A percentile compares a stretch with the other conserved stretches of the same genome.
phyloP scores from a whole-genome alignment of 2,329 filamentous ascomycete genomes.

The Aspergillus pseudonomiae region DNA sequence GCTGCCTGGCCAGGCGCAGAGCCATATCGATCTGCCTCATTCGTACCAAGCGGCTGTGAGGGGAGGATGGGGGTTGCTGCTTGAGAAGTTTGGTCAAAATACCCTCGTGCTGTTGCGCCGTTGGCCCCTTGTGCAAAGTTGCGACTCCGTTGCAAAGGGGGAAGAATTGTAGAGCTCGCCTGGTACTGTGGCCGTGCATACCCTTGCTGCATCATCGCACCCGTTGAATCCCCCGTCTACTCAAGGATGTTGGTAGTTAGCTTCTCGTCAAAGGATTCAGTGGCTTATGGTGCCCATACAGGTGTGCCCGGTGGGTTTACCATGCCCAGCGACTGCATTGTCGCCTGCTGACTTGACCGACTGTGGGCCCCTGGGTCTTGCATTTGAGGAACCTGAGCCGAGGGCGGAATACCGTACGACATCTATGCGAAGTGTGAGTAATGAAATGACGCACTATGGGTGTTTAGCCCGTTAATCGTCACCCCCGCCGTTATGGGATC shows the following conservation, averaged over 20 bases:
- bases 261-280: conserved; percentile 26
- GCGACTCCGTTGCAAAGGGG: conserved; percentile 39
- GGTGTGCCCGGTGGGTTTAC: conserved; percentile 43
- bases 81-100: conserved; percentile 38
- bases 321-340: conserved; percentile 40
- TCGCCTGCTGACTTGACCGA: conserved; percentile 39
- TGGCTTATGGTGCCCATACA: conserved; percentile 36
- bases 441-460: conserved; percentile 8
- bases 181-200: conserved; percentile 40
- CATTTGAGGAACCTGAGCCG: conserved; percentile 38
- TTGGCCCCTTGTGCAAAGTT: conserved; percentile 34
- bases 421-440: conserved; percentile 32
- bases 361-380: conserved; percentile 36
- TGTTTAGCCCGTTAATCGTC: not conserved
- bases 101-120: conserved; percentile 31
- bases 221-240: conserved; percentile 41
- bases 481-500: not conserved
- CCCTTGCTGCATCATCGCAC: conserved; percentile 40
- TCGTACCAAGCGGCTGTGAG: conserved; percentile 35
- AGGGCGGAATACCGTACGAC: conserved; percentile 38
- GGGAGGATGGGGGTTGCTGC: conserved; percentile 38
- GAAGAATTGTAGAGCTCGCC: conserved; percentile 37
- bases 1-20: conserved; percentile 27
- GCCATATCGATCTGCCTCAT: conserved; percentile 38
- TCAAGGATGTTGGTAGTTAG: conserved; percentile 34